Percentiles rank a stretch among this genome's conserved stretches.
Conservation (phyloP, 2,329 filamentous ascomycete genomes). For the Sporothrix humicola region DNA sequence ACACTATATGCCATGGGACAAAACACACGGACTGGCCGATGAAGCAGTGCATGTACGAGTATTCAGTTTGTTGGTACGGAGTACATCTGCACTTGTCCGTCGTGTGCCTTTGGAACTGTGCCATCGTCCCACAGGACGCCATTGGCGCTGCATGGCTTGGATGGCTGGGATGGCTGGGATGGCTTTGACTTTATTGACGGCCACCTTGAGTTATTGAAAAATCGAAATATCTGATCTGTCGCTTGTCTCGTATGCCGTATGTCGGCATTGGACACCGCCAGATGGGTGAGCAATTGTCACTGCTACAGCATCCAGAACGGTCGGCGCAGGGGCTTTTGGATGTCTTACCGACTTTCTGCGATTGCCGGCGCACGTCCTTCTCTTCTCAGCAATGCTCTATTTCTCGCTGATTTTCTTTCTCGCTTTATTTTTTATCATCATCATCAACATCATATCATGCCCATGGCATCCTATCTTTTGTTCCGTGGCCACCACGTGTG, state of each 20-base stretch:
- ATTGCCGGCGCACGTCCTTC: conserved; percentile 21
- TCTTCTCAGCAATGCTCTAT: neutral
- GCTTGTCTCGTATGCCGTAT: neutral
- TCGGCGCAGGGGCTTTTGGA: neutral
- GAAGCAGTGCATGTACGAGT: neutral
- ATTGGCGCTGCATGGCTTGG: conserved; percentile 3
- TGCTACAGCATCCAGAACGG: conserved; percentile 9
- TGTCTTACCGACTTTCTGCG: conserved; percentile 24
- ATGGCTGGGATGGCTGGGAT: neutral
- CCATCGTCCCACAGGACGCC: neutral
- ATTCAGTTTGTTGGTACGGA: neutral
- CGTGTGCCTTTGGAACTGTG: neutral
- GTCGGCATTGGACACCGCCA: conserved; percentile 28
- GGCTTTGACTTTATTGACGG: neutral
- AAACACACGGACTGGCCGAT: conserved; percentile 13
- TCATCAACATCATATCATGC: neutral
- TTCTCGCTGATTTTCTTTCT: neutral
- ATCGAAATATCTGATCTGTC: neutral
- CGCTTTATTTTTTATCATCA: neutral
- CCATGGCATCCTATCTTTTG: conserved; percentile 7
- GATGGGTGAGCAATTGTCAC: conserved; percentile 11
- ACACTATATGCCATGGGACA: neutral
- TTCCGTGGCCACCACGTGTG: conserved; percentile 21
- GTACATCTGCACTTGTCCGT: neutral
- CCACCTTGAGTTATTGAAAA: neutral